Evolutionary conservation across 140 eudicot genomes (phyloP).

Genomic region (Flaveria floridana): DNA sequence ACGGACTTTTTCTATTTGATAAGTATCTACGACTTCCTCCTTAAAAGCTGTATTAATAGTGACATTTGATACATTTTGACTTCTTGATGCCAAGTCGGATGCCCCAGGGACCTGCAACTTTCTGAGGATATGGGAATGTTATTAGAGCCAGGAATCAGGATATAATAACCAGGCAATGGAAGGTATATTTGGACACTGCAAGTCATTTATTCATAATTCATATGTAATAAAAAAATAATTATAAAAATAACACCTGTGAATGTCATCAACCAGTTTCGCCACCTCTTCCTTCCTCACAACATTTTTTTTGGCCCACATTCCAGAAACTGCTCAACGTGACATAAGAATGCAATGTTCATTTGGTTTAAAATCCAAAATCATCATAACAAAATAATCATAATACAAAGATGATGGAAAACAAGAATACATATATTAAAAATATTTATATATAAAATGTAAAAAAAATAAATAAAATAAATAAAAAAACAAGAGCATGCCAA

Average conservation of each 20-base stretch:
- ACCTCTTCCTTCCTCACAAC: constrained; percentile 71
- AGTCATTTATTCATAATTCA: constrained; percentile 15
- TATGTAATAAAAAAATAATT: neutral
- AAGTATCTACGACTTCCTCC: constrained; percentile 61
- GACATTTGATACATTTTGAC: constrained; percentile 52
- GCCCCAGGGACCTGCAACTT: constrained; percentile 86
- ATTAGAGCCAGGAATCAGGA: constrained; percentile 12
- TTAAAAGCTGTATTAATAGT: constrained; percentile 40
- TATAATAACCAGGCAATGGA: constrained; percentile 13
- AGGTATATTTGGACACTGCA: neutral
- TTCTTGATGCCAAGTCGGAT: constrained; percentile 68
- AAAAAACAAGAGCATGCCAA: neutral
- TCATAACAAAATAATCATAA: neutral
- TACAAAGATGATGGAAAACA: neutral
- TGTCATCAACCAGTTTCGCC: constrained; percentile 82
- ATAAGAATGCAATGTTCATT: constrained; percentile 29
- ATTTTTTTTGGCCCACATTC: constrained; percentile 75
- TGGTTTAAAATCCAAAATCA: neutral
- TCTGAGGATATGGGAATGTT: constrained; percentile 39
- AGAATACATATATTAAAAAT: neutral
- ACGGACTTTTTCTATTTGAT: constrained; percentile 65
- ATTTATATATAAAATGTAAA: neutral
- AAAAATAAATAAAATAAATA: too few relatives aligned
- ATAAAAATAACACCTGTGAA: constrained; percentile 62
- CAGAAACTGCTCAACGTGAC: constrained; percentile 55